These are phyloP conservation scores for Chlamydomonas sp. DNA, from an alignment of 139 green algal genomes.

Conservation along the genomic window DNA sequence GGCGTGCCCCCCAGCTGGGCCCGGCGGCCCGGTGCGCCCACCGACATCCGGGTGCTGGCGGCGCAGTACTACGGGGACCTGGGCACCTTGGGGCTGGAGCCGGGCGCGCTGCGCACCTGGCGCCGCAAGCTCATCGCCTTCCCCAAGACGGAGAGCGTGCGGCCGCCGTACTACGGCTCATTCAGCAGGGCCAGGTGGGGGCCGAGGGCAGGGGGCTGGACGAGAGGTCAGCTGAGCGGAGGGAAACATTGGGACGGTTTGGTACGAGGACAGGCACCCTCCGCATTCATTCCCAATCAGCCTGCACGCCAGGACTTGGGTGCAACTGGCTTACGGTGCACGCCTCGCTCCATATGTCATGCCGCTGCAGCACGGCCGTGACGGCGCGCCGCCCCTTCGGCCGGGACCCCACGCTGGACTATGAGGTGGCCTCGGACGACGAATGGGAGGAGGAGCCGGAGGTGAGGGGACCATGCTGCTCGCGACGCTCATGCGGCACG, in stretches of 20 bases:
- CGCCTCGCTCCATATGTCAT: neutral
- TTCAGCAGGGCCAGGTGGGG: slow-evolving; percentile 47
- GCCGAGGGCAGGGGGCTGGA: neutral
- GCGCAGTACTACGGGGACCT: slow-evolving; percentile 17
- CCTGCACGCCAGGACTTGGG: neutral
- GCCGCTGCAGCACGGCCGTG: slow-evolving; percentile 37
- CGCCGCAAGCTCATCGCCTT: slow-evolving; percentile 67
- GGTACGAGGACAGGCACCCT: neutral
- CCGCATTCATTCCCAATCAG: neutral
- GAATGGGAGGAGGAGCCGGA: slow-evolving; percentile 89
- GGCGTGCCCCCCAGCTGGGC: slow-evolving; percentile 74
- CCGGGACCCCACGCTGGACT: slow-evolving; percentile 72
- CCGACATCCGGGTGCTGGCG: neutral
- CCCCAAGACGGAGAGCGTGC: slow-evolving; percentile 24
- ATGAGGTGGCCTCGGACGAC: slow-evolving; percentile 79
- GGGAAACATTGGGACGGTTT: neutral
- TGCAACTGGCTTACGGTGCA: neutral
- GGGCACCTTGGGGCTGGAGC: neutral
- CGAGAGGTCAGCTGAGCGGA: neutral
- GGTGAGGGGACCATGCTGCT: slow-evolving; percentile 53
- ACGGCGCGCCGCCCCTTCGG: slow-evolving; percentile 54
- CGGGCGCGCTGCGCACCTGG: slow-evolving; percentile 46
- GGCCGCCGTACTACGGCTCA: slow-evolving; percentile 75
- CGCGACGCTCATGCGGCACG: neutral
- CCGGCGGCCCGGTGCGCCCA: slow-evolving; percentile 34